These are phyloP conservation scores for Ceratocystis smalleyi DNA, from an alignment of 2,329 filamentous ascomycete genomes.

Conservation along the genomic window DNA sequence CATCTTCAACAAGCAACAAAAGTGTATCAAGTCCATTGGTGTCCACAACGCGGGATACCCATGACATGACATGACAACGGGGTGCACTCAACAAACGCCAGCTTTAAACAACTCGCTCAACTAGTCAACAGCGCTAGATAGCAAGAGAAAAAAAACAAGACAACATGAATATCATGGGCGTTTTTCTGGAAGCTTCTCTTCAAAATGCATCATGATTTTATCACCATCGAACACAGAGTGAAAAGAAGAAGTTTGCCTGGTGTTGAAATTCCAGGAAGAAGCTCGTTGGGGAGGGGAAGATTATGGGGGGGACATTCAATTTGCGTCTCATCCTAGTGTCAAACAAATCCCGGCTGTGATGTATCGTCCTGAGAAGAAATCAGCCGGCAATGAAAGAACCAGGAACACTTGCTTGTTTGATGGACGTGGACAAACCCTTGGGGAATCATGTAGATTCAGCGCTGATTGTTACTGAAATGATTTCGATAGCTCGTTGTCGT, in stretches of 20 bases:
- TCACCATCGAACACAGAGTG: not conserved
- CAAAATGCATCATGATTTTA: not conserved
- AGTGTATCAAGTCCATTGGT: not conserved
- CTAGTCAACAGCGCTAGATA: not conserved
- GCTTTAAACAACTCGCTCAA: not conserved
- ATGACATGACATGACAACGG: not conserved
- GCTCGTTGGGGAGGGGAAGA: not conserved
- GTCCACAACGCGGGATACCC: not conserved
- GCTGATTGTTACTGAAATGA: slow-evolving; percentile 12
- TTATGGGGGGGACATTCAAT: slow-evolving; percentile 5
- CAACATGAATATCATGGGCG: slow-evolving; percentile 5
- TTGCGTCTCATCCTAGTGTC: slow-evolving; percentile 15
- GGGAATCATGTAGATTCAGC: slow-evolving; percentile 15
- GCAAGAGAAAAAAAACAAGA: not conserved
- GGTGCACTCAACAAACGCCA: not conserved
- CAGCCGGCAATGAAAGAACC: slow-evolving; percentile 13
- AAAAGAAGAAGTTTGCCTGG: not conserved
- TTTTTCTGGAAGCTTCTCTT: slow-evolving; percentile 9
- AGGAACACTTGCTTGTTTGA: slow-evolving; percentile 11
- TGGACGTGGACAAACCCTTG: slow-evolving; percentile 11
- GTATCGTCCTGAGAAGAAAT: slow-evolving; percentile 1
- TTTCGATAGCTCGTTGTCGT: not conserved
- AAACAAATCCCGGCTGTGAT: slow-evolving; percentile 12
- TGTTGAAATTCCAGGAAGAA: not conserved
- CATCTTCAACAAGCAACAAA: slow-evolving; percentile 10